Evolutionary conservation across 2,329 filamentous ascomycete genomes (phyloP).

Genomic region (Truncatella angustata): DNA sequence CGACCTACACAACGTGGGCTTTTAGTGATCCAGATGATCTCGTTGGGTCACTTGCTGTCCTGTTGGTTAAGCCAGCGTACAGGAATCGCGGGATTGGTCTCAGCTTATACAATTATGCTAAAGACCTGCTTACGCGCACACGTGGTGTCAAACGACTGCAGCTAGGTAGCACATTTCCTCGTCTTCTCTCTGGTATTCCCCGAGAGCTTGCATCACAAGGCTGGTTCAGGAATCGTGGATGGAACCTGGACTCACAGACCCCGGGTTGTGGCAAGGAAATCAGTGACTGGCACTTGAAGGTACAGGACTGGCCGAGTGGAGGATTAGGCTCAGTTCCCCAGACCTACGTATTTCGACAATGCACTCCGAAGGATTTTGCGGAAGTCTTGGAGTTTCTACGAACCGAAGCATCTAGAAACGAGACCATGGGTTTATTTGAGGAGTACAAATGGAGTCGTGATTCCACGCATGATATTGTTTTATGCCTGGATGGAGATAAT

Average conservation of each 20-base stretch:
- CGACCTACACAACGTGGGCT: constrained; percentile 57
- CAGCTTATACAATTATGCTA: constrained; percentile 50
- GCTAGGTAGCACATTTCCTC: constrained; percentile 57
- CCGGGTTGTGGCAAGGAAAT: constrained; percentile 49
- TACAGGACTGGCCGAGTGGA: constrained; percentile 46
- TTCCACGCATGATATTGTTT: constrained; percentile 50
- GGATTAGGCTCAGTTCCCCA: constrained; percentile 33
- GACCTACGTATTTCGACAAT: constrained; percentile 43
- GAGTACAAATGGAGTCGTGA: constrained; percentile 53
- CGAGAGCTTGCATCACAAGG: constrained; percentile 37
- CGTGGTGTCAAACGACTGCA: constrained; percentile 53
- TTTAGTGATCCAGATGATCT: constrained; percentile 50
- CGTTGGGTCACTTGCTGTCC: constrained; percentile 53
- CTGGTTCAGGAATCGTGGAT: constrained; percentile 56
- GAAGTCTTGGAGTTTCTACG: constrained; percentile 49
- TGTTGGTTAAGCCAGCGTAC: constrained; percentile 50
- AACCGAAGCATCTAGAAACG: constrained; percentile 42
- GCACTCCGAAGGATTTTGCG: constrained; percentile 44
- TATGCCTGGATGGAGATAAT: constrained; percentile 46
- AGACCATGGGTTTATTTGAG: constrained; percentile 57
- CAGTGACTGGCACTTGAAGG: constrained; percentile 53
- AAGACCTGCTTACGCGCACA: constrained; percentile 46
- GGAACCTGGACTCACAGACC: constrained; percentile 43
- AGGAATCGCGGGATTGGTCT: constrained; percentile 50
- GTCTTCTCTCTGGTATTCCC: constrained; percentile 55